Evolutionary conservation across 805 yeast species (phyloP).

Genomic region (Blastobotrys parvus): DNA sequence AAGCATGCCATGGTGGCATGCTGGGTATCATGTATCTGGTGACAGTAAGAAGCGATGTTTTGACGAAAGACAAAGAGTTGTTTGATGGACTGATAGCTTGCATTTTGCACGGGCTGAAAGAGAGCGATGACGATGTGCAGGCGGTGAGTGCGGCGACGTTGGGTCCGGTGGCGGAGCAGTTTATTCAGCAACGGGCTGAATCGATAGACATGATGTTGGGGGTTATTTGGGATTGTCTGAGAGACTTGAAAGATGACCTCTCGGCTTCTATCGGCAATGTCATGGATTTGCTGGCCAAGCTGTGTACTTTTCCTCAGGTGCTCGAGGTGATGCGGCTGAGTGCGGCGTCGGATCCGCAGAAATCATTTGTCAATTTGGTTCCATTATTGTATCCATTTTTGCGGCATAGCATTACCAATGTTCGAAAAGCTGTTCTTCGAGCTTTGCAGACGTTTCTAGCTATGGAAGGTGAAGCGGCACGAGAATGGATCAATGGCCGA

Average conservation of each 20-base stretch:
- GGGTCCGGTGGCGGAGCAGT: slow-evolving; percentile 81
- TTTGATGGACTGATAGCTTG: slow-evolving; percentile 69
- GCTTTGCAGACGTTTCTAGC: slow-evolving; percentile 68
- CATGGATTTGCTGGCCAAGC: slow-evolving; percentile 83
- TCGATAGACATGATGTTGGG: slow-evolving; percentile 40
- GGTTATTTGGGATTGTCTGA: slow-evolving; percentile 86
- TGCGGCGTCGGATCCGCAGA: slow-evolving; percentile 40
- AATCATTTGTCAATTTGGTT: slow-evolving; percentile 66
- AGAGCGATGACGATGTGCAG: slow-evolving; percentile 88
- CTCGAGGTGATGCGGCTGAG: slow-evolving; percentile 59
- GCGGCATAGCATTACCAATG: slow-evolving; percentile 88
- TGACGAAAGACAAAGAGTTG: slow-evolving; percentile 45
- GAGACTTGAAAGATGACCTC: slow-evolving; percentile 80
- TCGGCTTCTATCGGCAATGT: slow-evolving; percentile 94
- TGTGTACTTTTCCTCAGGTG: slow-evolving; percentile 76
- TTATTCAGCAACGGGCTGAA: slow-evolving; percentile 53
- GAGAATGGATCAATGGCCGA: slow-evolving; percentile 72
- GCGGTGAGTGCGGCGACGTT: slow-evolving; percentile 93
- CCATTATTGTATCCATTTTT: slow-evolving; percentile 89
- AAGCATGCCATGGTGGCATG: slow-evolving; percentile 97
- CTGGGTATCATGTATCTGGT: slow-evolving; percentile 88
- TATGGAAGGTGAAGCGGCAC: slow-evolving; percentile 33
- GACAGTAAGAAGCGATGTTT: slow-evolving; percentile 74
- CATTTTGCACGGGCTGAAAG: slow-evolving; percentile 78
- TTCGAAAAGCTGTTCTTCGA: slow-evolving; percentile 77